Evolutionary conservation across 305 asterid species (phyloP).

Genomic region (Striga hermonthica): DNA sequence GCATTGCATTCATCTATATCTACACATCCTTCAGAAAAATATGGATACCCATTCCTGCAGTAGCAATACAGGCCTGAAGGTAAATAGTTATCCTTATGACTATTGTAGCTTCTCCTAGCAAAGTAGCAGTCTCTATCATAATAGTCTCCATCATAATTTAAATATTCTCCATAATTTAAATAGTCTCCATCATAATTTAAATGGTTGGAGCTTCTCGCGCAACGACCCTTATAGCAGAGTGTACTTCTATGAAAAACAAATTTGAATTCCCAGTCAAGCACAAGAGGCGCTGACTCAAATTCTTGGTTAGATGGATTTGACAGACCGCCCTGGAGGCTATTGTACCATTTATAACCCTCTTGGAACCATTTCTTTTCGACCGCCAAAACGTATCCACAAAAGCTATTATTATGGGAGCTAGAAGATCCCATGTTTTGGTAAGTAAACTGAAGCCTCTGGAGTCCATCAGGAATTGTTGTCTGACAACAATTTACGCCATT

Average conservation of each 20-base stretch:
- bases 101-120: too few relatives aligned
- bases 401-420: not conserved
- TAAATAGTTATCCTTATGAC: not conserved
- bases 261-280: constrained; percentile 40
- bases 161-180: too few relatives aligned
- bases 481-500: constrained; percentile 40
- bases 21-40: constrained; percentile 31
- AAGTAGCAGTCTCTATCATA: not conserved
- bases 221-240: not conserved
- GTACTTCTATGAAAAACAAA: not conserved
- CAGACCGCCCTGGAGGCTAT: constrained; percentile 20
- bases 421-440: constrained; percentile 16
- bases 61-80: constrained; percentile 14
- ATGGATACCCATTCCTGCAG: constrained; percentile 26
- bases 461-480: constrained; percentile 19
- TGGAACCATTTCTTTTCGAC: constrained; percentile 34
- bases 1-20: constrained; percentile 33
- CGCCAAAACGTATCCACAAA: constrained; percentile 36
- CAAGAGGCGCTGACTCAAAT: constrained; percentile 31
- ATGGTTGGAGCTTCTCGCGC: not conserved
- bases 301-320: constrained; percentile 32
- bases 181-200: too few relatives aligned
- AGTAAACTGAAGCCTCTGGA: constrained; percentile 21
- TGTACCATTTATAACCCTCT: constrained; percentile 16
- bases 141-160: not conserved